Evolutionary conservation across 768 basidiomycete genomes (phyloP).

Genomic region (Lactarius tabidus): DNA sequence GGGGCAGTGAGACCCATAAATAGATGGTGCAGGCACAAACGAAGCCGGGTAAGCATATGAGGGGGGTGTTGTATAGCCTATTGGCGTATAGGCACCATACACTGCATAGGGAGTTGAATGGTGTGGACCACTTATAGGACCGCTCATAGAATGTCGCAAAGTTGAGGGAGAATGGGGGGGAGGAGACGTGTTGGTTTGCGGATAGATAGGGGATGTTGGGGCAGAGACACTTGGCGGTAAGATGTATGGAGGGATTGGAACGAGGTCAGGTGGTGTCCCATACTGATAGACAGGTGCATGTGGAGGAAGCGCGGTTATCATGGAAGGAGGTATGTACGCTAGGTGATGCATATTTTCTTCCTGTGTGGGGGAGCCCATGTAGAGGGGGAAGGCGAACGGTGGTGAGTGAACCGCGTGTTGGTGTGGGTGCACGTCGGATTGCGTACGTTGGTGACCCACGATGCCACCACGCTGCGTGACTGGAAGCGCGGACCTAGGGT

Average conservation of each 20-base stretch:
- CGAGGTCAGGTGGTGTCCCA: constrained; percentile 35
- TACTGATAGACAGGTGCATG: constrained; percentile 40
- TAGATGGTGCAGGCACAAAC: constrained; percentile 32
- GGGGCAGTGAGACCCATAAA: constrained; percentile 40
- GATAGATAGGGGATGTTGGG: constrained; percentile 12
- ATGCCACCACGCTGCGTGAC: constrained; percentile 15
- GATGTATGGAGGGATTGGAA: constrained; percentile 31
- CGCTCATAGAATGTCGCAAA: constrained; percentile 1
- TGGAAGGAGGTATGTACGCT: constrained; percentile 27
- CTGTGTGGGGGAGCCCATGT: constrained; percentile 9
- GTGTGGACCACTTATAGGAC: constrained; percentile 11
- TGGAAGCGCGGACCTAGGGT: constrained; percentile 22
- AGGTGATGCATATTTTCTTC: constrained; percentile 20
- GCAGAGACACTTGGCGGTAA: constrained; percentile 24
- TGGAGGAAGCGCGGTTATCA: constrained; percentile 37
- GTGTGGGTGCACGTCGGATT: constrained; percentile 4
- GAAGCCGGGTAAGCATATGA: constrained; percentile 39
- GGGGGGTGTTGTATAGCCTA: constrained; percentile 32
- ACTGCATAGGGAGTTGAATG: constrained; percentile 26
- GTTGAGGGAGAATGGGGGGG: constrained; percentile 25
- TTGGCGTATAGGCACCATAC: constrained; percentile 27
- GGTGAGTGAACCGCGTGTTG: constrained; percentile 7
- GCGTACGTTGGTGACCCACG: constrained; percentile 9
- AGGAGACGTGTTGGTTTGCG: constrained; percentile 26
- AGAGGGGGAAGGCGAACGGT: constrained; percentile 12